Evolutionary conservation across 2,329 filamentous ascomycete genomes (phyloP).

Genomic region (Alternaria sp.): DNA sequence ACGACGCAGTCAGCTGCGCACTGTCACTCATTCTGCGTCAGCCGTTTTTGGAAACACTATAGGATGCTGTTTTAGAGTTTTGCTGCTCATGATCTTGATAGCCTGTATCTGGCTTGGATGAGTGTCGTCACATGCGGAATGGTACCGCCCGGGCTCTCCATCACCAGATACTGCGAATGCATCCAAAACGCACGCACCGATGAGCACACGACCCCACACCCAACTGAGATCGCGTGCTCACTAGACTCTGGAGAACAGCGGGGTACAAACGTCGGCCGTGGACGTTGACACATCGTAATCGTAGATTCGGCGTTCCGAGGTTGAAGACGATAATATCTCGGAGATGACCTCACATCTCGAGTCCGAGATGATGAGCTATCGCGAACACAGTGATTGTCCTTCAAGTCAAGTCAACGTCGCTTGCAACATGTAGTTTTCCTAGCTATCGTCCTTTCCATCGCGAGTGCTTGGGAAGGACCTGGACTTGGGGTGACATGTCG

Average conservation of each 20-base stretch:
- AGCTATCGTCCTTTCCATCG: background rate
- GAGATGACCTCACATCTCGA: slow-evolving; percentile 4
- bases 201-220: background rate
- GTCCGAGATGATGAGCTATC: slow-evolving; percentile 53
- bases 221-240: slow-evolving; percentile 4
- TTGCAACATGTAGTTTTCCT: background rate
- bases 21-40: slow-evolving; percentile 11
- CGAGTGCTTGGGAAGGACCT: background rate
- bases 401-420: background rate
- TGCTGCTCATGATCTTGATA: background rate
- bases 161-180: background rate
- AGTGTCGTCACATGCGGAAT: background rate
- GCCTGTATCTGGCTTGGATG: background rate
- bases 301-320: slow-evolving; percentile 21
- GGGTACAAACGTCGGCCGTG: slow-evolving; percentile 29
- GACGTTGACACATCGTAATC: slow-evolving; percentile 11
- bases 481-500: background rate
- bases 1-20: slow-evolving; percentile 24
- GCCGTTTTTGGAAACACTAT: slow-evolving; percentile 6
- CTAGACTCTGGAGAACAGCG: slow-evolving; percentile 13
- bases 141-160: background rate
- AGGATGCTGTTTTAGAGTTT: slow-evolving; percentile 1
- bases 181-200: background rate
- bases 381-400: slow-evolving; percentile 67
- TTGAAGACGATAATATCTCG: slow-evolving; percentile 37